phyloP scores from a whole-genome alignment of 73 alveolate genomes.

The Paramecium sexaurelia region DNA sequence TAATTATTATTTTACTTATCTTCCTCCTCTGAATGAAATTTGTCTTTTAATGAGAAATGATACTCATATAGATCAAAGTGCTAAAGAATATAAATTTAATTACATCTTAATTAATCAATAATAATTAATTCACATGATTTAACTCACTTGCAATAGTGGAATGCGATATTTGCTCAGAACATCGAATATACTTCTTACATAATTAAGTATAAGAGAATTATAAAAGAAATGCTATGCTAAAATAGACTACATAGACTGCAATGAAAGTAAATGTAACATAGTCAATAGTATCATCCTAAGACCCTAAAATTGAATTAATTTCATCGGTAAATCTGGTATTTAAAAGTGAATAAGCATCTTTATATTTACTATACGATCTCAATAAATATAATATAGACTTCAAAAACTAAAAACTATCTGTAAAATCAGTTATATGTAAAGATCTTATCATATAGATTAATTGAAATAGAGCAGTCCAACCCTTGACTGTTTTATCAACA shows the following conservation, averaged over 20 bases:
- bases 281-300: background rate
- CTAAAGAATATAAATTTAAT: background rate
- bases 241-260: background rate
- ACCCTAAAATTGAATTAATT: background rate
- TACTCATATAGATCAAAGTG: conserved; percentile 39
- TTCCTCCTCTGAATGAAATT: conserved; percentile 25
- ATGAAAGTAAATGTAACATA: background rate
- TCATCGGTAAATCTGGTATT: conserved; percentile 4
- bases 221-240: background rate
- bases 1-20: background rate
- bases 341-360: background rate
- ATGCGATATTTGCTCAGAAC: conserved; percentile 36
- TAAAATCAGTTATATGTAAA: background rate
- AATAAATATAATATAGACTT: conserved; percentile 14
- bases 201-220: conserved; percentile 12
- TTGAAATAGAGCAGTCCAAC: conserved; percentile 57
- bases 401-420: background rate
- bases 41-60: conserved; percentile 23
- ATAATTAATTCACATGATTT: background rate
- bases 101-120: background rate
- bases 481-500: conserved; percentile 18
- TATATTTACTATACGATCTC: conserved; percentile 20
- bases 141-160: background rate
- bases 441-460: conserved; percentile 32
- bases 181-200: conserved; percentile 8